Evolutionary conservation across 2,329 filamentous ascomycete species (phyloP).

Genomic region (Pleurostoma richardsiae): DNA sequence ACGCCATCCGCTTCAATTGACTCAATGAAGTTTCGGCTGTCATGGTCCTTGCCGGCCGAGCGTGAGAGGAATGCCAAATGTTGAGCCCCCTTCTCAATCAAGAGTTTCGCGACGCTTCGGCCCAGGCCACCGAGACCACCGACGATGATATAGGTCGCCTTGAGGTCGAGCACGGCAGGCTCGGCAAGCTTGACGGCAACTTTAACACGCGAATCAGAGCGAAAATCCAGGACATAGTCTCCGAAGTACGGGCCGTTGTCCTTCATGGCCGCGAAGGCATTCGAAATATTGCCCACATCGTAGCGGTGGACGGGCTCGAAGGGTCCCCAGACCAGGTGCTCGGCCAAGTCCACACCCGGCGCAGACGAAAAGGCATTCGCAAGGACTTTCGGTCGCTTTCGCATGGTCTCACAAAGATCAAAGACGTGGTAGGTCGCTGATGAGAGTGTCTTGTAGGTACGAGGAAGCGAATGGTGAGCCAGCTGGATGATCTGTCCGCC

Average conservation of each 20-base stretch:
- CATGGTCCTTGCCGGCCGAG: slow-evolving; percentile 27
- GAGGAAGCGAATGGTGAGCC: neutral
- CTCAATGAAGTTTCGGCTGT: slow-evolving; percentile 23
- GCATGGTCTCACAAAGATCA: neutral
- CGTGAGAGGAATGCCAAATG: slow-evolving; percentile 50
- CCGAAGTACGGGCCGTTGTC: no score
- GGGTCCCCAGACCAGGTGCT: no score
- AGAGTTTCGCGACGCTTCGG: slow-evolving; percentile 42
- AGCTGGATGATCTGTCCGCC: neutral
- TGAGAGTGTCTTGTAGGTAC: no score
- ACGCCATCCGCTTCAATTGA: slow-evolving; percentile 24
- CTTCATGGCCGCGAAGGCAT: no score
- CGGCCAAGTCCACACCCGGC: no score
- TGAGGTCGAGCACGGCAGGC: slow-evolving; percentile 17
- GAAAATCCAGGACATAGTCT: no score
- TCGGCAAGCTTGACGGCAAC: no score
- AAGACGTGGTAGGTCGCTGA: neutral
- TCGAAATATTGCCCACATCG: no score
- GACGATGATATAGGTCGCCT: slow-evolving; percentile 47
- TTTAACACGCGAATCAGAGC: no score
- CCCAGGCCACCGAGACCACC: slow-evolving; percentile 56
- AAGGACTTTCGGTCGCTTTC: neutral
- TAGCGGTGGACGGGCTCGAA: no score
- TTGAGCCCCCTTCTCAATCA: slow-evolving; percentile 44
- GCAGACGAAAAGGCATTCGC: no score